These are phyloP conservation scores for Echinochloa phyllopogon DNA, from an alignment of 176 grass and related monocot species.

Conservation along the genomic window DNA sequence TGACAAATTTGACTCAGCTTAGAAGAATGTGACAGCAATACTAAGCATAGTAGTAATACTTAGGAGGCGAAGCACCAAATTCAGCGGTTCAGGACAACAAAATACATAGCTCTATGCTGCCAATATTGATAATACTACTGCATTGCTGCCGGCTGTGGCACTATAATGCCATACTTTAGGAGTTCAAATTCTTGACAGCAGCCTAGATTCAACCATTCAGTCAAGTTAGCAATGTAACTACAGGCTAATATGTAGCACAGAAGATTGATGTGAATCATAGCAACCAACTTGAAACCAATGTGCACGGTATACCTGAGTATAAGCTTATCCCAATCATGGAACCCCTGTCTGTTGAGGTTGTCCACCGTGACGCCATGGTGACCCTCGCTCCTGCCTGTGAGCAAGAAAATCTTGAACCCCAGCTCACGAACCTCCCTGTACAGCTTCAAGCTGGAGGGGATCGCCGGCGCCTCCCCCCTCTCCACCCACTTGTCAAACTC, in stretches of 20 bases:
- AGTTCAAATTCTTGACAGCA: not conserved
- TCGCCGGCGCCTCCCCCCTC: constrained; percentile 63
- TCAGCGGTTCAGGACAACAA: not conserved
- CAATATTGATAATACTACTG: not conserved
- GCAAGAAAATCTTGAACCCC: constrained; percentile 65
- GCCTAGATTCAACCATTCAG: not conserved
- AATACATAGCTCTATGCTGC: not conserved
- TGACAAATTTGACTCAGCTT: constrained; percentile 8
- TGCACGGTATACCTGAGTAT: constrained; percentile 62
- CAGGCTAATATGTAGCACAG: not conserved
- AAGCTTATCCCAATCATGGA: constrained; percentile 76
- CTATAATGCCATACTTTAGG: not conserved
- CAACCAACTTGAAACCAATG: not conserved
- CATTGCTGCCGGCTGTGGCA: not conserved
- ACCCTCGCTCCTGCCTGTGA: constrained; percentile 69
- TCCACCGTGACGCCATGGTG: constrained; percentile 61
- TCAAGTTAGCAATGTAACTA: not conserved
- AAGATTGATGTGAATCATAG: not conserved
- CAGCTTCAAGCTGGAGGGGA: constrained; percentile 63
- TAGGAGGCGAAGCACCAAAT: not conserved
- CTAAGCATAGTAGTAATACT: not conserved
- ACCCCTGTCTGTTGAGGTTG: constrained; percentile 67
- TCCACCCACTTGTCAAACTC: constrained; percentile 80
- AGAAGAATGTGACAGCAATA: no score
- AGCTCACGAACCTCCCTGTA: constrained; percentile 66